phyloP scores from a whole-genome alignment of 225 moss, liverwort and hornwort genomes.

The Sphagnum contortum region DNA sequence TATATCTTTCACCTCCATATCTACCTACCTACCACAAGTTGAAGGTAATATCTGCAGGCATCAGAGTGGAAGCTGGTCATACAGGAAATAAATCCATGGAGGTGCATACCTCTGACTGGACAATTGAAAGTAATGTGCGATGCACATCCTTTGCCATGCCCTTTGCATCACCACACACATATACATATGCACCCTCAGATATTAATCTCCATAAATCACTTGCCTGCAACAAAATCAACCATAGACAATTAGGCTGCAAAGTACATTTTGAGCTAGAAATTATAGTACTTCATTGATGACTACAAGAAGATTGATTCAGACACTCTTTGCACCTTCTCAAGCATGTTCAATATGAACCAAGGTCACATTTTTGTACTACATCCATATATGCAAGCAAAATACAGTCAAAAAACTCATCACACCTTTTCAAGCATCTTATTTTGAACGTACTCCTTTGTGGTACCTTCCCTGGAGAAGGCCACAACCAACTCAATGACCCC shows the following conservation, averaged over 20 bases:
- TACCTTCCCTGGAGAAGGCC: slow-evolving; percentile 69
- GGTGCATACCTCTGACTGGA: slow-evolving; percentile 49
- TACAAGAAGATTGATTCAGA: too few species aligned
- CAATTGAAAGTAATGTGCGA: slow-evolving; percentile 43
- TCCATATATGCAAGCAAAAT: too few species aligned
- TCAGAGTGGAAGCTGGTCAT: too few species aligned
- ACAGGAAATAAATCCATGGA: neutral
- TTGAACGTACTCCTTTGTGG: slow-evolving; percentile 80
- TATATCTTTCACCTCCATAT: too few species aligned
- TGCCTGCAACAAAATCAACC: slow-evolving; percentile 21
- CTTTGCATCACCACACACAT: slow-evolving; percentile 96
- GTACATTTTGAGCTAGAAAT: too few species aligned
- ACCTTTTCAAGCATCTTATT: slow-evolving; percentile 67
- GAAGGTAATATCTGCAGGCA: too few species aligned
- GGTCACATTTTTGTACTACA: too few species aligned
- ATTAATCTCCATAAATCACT: slow-evolving; percentile 48
- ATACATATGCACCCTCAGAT: slow-evolving; percentile 56
- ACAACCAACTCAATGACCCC: slow-evolving; percentile 59
- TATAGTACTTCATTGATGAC: too few species aligned
- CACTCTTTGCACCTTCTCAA: slow-evolving; percentile 24
- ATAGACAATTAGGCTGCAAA: neutral
- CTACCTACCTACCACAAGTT: too few species aligned
- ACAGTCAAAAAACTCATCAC: neutral
- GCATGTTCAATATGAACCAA: slow-evolving; percentile 26
- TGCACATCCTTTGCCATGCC: slow-evolving; percentile 97